phyloP scores from a whole-genome alignment of 2,329 filamentous ascomycete species.

The Ceratocystiopsis sp. region DNA sequence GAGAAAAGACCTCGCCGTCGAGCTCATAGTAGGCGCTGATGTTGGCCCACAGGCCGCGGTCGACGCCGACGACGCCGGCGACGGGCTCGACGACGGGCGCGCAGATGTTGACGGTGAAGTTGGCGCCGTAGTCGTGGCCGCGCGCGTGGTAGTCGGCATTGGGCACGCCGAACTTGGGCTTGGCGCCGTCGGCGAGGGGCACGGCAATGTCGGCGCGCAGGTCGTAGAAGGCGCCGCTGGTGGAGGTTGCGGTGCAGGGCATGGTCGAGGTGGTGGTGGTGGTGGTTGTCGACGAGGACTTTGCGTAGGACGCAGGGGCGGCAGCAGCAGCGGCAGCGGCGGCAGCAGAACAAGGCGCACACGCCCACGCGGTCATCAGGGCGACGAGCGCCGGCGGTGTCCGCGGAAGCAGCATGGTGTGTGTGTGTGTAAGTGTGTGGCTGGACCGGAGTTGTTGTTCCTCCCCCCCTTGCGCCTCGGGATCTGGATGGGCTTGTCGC shows the following conservation, averaged over 20 bases:
- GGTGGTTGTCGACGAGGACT: not conserved
- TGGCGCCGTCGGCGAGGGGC: conserved; percentile 23
- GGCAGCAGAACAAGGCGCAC: too few relatives aligned
- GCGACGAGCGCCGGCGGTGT: too few relatives aligned
- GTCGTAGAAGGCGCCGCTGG: conserved; percentile 41
- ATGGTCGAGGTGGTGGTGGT: conserved; percentile 22
- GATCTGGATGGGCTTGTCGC: too few relatives aligned
- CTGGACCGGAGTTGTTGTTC: too few relatives aligned
- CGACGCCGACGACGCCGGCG: conserved; percentile 45
- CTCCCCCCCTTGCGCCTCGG: too few relatives aligned
- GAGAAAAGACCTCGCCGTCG: conserved; percentile 50
- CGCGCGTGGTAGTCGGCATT: conserved; percentile 42
- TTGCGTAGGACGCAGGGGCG: not conserved
- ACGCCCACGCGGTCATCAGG: too few relatives aligned
- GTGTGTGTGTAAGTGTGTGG: too few relatives aligned
- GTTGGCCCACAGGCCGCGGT: conserved; percentile 46
- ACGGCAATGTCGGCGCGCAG: conserved; percentile 36
- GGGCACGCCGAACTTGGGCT: conserved; percentile 24
- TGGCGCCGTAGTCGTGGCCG: conserved; percentile 61
- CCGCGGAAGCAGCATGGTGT: too few relatives aligned
- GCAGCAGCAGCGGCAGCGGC: not conserved
- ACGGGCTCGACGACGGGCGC: conserved; percentile 53
- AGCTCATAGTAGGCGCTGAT: conserved; percentile 62
- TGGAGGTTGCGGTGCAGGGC: conserved; percentile 38
- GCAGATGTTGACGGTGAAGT: conserved; percentile 76